A percentile compares a stretch with the other conserved stretches of the same genome.
Conservation (phyloP, 2,329 filamentous ascomycete species). For the Colletotrichum lindemuthianum region DNA sequence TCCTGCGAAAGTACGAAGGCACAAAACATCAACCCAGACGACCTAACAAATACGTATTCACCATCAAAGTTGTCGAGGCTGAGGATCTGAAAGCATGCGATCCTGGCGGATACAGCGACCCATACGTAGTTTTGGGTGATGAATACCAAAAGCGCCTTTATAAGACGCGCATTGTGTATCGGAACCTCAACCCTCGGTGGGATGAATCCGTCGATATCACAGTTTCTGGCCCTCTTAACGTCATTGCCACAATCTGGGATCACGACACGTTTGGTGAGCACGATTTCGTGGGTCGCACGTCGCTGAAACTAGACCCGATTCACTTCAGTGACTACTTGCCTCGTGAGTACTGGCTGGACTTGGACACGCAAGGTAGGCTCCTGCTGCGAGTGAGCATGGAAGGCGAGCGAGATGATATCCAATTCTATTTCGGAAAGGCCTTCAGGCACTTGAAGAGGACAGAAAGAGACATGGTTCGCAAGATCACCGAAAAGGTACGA, state of each 20-base stretch:
- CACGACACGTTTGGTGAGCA: conserved; percentile 98
- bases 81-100: conserved; percentile 99
- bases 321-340: conserved; percentile 97
- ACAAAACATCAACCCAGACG: conserved; percentile 70
- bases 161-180: conserved; percentile 92
- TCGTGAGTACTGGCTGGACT: conserved; percentile 95
- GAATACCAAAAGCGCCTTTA: conserved; percentile 97
- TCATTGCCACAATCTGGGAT: conserved; percentile 98
- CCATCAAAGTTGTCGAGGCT: conserved; percentile 97
- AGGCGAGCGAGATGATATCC: conserved; percentile 96
- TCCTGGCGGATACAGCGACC: conserved; percentile 91
- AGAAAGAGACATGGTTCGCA: conserved; percentile 97
- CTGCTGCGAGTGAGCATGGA: conserved; percentile 97
- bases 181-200: conserved; percentile 93
- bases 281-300: conserved; percentile 96
- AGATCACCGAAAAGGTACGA: conserved; percentile 95
- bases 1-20: conserved; percentile 79
- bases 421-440: conserved; percentile 97
- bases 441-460: conserved; percentile 95
- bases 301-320: conserved; percentile 95
- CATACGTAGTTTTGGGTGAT: conserved; percentile 95
- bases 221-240: conserved; percentile 88
- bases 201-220: conserved; percentile 97
- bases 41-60: conserved; percentile 93
- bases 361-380: conserved; percentile 93